A percentile compares a stretch with the other conserved stretches of the same genome.
These are phyloP conservation scores for Chondrostereum purpureum DNA, from an alignment of 1,284 basidiomycete genomes.

Conservation along the genomic window DNA sequence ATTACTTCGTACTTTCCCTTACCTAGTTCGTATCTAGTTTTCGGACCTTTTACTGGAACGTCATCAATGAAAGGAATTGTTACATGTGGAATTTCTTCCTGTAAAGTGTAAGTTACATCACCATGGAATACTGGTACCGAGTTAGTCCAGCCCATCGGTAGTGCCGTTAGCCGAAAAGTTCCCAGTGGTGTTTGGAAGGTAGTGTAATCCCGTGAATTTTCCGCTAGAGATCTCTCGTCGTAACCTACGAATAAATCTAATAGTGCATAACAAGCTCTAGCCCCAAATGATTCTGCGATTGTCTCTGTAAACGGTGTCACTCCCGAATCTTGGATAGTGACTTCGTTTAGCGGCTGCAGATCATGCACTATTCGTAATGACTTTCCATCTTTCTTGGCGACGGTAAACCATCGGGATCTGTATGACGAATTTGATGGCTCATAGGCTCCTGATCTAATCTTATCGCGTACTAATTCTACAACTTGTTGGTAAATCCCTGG, in stretches of 20 bases:
- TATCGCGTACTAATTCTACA: constrained; percentile 25
- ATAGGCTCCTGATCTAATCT: constrained; percentile 28
- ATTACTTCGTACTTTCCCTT: constrained; percentile 21
- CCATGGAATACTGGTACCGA: constrained; percentile 30
- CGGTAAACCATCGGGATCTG: constrained; percentile 30
- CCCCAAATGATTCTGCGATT: constrained; percentile 25
- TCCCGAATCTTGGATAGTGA: constrained; percentile 25
- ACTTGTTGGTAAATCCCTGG: constrained; percentile 19
- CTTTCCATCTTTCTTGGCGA: constrained; percentile 30
- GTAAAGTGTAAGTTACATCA: constrained; percentile 27
- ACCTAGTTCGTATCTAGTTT: constrained; percentile 13
- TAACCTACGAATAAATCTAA: constrained; percentile 18
- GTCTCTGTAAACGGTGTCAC: constrained; percentile 22
- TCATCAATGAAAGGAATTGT: constrained; percentile 28
- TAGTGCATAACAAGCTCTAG: constrained; percentile 20
- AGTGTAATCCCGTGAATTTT: constrained; percentile 14
- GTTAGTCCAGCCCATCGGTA: constrained; percentile 36
- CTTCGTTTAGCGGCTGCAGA: constrained; percentile 26
- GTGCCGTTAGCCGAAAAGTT: constrained; percentile 14
- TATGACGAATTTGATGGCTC: constrained; percentile 31
- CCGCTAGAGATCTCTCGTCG: constrained; percentile 12
- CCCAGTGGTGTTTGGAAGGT: constrained; percentile 20
- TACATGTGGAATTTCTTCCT: constrained; percentile 27
- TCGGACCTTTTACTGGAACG: constrained; percentile 18
- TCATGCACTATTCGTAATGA: constrained; percentile 24